Evolutionary conservation across 805 yeast species (phyloP), one percentile per base, ranked within the genome.

Genomic region (Wickerhamomyces subpelliculosus): DNA sequence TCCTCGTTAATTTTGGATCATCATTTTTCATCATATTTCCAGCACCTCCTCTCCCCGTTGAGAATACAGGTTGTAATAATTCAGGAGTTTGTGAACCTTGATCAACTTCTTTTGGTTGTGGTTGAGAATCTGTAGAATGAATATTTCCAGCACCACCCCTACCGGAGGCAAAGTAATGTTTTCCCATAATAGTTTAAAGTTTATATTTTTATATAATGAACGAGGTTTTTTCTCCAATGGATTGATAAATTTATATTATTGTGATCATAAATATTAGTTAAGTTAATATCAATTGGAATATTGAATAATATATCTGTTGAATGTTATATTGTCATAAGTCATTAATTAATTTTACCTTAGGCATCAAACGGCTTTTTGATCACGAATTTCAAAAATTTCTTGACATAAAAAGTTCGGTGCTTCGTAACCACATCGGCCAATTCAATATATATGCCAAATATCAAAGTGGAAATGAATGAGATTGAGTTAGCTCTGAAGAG

Each of bases 71-170:
- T 16, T 73, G 72, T 19, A 73, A 57, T 24, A 78, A 64, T 49
- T 64, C 71, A 21, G 88, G 87, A 13, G 83, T 75, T 44, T 70
- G 73, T 4, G 78, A 70, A 4, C 84, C 83, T 46, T 72, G 76
- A 3, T 75, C 74, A 3, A 70, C 75, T 24, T 75, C 64, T 35
- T 67, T 72, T 4, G 83, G 83, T 8, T 75, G 65, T 4, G 78
- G 77, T 20, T 64, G 56, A 24, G 63, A 57, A 28, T 54, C 47
- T 11, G 73, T 55, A 4, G 64, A 48, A 47, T 70, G 64, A 38
- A 81, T 74, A 57, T 82, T 82, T 6, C 89, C 89, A 1, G 82
- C 81, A 9, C 90, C 90, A 10, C 90, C 90, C 46, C 90, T 69
- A 5, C 89, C 89, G 0, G 88, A 81, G n/a, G 85, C 70, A 46